Conservation (phyloP, 352 stramenopile genomes). For the Phytophthora sansomeana region DNA sequence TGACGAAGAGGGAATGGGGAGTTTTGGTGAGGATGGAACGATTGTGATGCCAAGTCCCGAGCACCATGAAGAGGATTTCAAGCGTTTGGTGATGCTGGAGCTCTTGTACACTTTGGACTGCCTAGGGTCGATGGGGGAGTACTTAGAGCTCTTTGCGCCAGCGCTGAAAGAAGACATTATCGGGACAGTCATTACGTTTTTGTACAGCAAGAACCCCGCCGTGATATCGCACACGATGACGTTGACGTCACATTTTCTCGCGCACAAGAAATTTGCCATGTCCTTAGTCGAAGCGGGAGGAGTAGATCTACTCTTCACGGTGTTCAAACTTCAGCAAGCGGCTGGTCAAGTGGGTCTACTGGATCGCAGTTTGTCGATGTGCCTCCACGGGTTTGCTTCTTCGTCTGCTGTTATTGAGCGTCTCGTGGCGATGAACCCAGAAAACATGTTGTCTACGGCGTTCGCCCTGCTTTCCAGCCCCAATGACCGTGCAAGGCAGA, state of each 20-base stretch:
- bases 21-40: slow-evolving; percentile 33
- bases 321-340: slow-evolving; percentile 64
- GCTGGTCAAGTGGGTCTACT: slow-evolving; percentile 65
- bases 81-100: slow-evolving; percentile 83
- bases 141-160: slow-evolving; percentile 85
- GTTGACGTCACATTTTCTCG: slow-evolving; percentile 85
- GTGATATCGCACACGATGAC: slow-evolving; percentile 87
- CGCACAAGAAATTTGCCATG: slow-evolving; percentile 88
- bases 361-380: slow-evolving; percentile 87
- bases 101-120: slow-evolving; percentile 86
- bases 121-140: slow-evolving; percentile 85
- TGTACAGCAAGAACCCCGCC: slow-evolving; percentile 85
- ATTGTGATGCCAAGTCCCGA: slow-evolving; percentile 42
- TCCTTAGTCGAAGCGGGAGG: slow-evolving; percentile 79
- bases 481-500: slow-evolving; percentile 83
- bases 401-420: slow-evolving; percentile 82
- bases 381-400: slow-evolving; percentile 84
- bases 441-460: slow-evolving; percentile 67
- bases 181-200: slow-evolving; percentile 82
- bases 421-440: slow-evolving; percentile 61
- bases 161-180: slow-evolving; percentile 87
- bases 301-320: slow-evolving; percentile 74
- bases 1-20: slow-evolving; percentile 38
- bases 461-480: slow-evolving; percentile 76
- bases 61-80: slow-evolving; percentile 81